Evolutionary conservation across 2,329 filamentous ascomycete genomes (phyloP).

Genomic region (Biscogniauxia marginata): DNA sequence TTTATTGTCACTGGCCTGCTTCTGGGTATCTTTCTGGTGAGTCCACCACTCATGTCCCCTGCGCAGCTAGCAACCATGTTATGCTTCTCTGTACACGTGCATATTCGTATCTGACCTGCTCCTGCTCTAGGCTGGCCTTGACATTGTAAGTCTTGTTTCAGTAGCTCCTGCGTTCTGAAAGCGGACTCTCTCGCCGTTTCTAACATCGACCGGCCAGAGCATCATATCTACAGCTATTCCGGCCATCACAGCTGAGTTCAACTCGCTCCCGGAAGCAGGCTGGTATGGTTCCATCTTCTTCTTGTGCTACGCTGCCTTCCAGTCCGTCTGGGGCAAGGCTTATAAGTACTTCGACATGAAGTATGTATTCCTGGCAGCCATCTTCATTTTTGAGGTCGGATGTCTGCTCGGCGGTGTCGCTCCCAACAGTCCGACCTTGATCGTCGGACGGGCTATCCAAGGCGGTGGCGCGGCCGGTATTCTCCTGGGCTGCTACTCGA

Average conservation of each 20-base stretch:
- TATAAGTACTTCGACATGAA: conserved; percentile 37
- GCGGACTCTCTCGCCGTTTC: too few relatives aligned
- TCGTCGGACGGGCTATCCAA: conserved; percentile 37
- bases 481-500: conserved; percentile 30
- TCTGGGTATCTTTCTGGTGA: conserved; percentile 7
- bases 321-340: conserved; percentile 37
- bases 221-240: conserved; percentile 23
- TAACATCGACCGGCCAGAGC: not conserved
- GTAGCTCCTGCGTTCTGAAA: not conserved
- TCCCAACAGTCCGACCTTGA: conserved; percentile 34
- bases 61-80: too few relatives aligned
- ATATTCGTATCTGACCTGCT: not conserved
- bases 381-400: conserved; percentile 35
- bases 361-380: conserved; percentile 24
- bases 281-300: conserved; percentile 37
- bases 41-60: not conserved
- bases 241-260: conserved; percentile 25
- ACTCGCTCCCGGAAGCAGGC: conserved; percentile 32
- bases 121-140: conserved; percentile 7
- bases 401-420: conserved; percentile 36
- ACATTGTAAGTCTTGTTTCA: conserved; percentile 6
- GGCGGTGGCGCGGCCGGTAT: conserved; percentile 37
- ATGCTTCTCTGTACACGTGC: too few relatives aligned
- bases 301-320: conserved; percentile 31
- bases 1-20: conserved; percentile 7